A percentile compares a stretch with the other conserved stretches of the same genome.
These are phyloP conservation scores for Scenedesmus sp. DNA, from an alignment of 163 green algal genomes.

Conservation along the genomic window DNA sequence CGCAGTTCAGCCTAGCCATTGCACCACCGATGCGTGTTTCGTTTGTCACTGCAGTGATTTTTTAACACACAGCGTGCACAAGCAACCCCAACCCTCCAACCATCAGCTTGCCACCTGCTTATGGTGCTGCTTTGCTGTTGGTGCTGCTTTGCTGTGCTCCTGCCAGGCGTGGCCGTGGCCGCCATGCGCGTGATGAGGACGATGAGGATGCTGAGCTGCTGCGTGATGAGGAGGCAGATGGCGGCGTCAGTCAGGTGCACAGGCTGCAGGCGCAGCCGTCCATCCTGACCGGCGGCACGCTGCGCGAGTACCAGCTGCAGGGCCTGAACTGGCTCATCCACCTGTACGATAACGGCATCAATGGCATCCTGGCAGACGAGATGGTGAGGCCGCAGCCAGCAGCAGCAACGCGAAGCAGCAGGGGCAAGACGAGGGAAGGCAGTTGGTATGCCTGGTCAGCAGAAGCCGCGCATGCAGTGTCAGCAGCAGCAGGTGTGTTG, in stretches of 20 bases:
- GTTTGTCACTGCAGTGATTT: background rate
- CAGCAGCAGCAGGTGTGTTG: background rate
- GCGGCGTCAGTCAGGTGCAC: slow-evolving; percentile 60
- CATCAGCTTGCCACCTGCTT: background rate
- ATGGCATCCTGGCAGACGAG: slow-evolving; percentile 99
- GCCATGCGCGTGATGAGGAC: slow-evolving; percentile 69
- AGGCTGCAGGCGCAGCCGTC: slow-evolving; percentile 91
- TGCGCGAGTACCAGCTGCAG: slow-evolving; percentile 98
- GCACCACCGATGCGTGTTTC: too few species aligned
- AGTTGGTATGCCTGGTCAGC: background rate
- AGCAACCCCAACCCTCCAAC: background rate
- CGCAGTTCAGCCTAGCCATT: background rate
- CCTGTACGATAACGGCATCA: slow-evolving; percentile 99
- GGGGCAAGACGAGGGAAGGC: too few species aligned
- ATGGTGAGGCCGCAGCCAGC: slow-evolving; percentile 81
- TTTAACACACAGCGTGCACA: background rate
- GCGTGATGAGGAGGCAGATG: slow-evolving; percentile 85
- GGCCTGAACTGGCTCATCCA: slow-evolving; percentile 99
- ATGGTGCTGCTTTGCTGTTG: too few species aligned
- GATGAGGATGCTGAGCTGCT: slow-evolving; percentile 92
- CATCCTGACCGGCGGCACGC: slow-evolving; percentile 91
- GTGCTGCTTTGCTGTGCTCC: background rate
- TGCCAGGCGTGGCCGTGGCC: slow-evolving; percentile 52
- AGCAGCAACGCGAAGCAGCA: background rate
- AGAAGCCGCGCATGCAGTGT: background rate